Evolutionary conservation across 2,329 filamentous ascomycete genomes (phyloP), one percentile per base, ranked within the genome.

Genomic region (Exophiala dermatitidis): DNA sequence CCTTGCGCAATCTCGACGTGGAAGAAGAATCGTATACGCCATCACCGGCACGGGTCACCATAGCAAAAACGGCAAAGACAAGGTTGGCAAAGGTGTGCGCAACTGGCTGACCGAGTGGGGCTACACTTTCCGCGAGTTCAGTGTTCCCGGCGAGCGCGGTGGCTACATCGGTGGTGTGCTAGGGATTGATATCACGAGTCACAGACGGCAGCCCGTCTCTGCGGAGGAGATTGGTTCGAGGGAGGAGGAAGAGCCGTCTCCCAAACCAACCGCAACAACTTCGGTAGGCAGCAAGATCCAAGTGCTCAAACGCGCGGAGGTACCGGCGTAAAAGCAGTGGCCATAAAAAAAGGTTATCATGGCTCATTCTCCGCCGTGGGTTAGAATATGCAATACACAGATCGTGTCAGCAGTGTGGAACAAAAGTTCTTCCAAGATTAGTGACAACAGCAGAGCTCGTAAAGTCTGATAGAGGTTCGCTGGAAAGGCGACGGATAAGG

Each of bases 61-160:
- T 72, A 95, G 88, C 69, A 97, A 97, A 76, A 96, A 96, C 67
- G 91, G 93, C 64, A 97, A 97, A 70, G 93, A 98, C 71, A 98
- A 98, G 72, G 88, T 98, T 34, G 91, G 91, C 66, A 95, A 95
- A 72, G 90, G 90, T 1, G 84, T 97, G 58, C 85, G 93, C 50
- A 83, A 81, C 61, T 97, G 94, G 73, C 75, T 98, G 51, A 94
- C 91, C 66, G 91, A 97, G 68, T 95, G 90, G 90, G 83, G 88
- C 58, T 98, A 96, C 67, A 86, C 88, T 0, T 98, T 91, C 72
- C 85, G 91, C 50, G 93, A 98, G 71, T 98, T 98, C 71, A 93
- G 87, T 36, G 90, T 96, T 6, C 90, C 90, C 1, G 91, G 91
- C n/a, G 93, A 97, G 69, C 81, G 89, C 72, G 90, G 90, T 54